Conservation (phyloP, 2,329 filamentous ascomycete genomes). For the Aureobasidium mangrovei region DNA sequence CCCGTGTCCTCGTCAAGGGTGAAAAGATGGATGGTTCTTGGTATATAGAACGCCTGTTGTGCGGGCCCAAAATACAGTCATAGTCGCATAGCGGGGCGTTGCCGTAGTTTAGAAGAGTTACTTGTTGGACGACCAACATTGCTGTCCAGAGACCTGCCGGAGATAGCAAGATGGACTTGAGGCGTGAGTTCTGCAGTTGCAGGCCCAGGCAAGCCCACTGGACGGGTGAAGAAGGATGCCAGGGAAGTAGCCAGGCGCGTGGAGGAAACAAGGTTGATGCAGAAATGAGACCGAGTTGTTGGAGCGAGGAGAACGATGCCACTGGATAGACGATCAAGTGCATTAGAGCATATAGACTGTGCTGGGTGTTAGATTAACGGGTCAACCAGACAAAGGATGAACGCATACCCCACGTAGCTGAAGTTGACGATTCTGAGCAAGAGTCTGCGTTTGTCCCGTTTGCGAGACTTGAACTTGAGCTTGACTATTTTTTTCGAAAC, state of each 20-base stretch:
- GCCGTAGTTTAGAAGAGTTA: background rate
- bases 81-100: constrained; percentile 4
- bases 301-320: background rate
- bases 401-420: background rate
- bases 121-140: background rate
- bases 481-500: too few species aligned
- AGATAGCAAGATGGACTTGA: background rate
- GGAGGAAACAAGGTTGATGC: background rate
- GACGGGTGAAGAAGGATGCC: constrained; percentile 9
- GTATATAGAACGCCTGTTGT: background rate
- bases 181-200: background rate
- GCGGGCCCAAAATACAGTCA: background rate
- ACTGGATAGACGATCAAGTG: constrained; percentile 4
- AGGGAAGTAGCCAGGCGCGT: background rate
- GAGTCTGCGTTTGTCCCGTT: background rate
- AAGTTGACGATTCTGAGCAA: background rate
- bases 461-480: too few species aligned
- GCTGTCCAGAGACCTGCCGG: constrained; percentile 1
- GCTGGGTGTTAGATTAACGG: background rate
- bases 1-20: background rate
- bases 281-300: constrained; percentile 7
- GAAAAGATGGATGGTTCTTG: background rate
- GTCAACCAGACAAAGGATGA: background rate
- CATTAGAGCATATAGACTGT: background rate
- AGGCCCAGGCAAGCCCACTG: background rate